These are phyloP conservation scores for Geotrichum fermentans DNA, from an alignment of 1,139 yeast species.

Conservation along the genomic window DNA sequence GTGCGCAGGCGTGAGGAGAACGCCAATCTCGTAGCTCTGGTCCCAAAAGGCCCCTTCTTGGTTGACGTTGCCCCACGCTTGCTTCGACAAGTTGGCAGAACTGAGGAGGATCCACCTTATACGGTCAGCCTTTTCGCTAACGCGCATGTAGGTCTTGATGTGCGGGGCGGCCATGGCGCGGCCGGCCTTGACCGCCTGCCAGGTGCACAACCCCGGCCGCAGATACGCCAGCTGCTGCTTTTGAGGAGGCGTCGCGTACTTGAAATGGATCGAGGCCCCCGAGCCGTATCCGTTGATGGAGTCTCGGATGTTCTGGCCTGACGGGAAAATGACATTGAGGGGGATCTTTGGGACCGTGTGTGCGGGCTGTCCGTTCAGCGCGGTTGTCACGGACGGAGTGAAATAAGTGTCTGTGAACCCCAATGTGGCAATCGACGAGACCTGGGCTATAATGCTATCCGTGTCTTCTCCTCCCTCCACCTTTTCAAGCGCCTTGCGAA, in stretches of 20 bases:
- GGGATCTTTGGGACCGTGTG: conserved; percentile 1
- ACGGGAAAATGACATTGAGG: conserved; percentile 33
- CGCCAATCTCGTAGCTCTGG: conserved; percentile 37
- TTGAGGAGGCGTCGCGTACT: conserved; percentile 22
- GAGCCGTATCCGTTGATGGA: conserved; percentile 35
- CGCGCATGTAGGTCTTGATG: conserved; percentile 35
- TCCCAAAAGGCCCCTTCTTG: conserved; percentile 25
- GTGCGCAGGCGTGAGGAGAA: conserved; percentile 27
- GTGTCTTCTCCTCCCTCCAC: conserved; percentile 3
- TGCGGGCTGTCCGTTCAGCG: conserved; percentile 23
- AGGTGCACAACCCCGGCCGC: conserved; percentile 27
- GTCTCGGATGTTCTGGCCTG: conserved; percentile 30
- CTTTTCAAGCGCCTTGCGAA: conserved; percentile 23
- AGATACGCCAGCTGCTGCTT: conserved; percentile 29
- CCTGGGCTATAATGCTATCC: conserved; percentile 29
- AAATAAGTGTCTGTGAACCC: conserved; percentile 29
- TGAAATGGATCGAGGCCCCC: conserved; percentile 34
- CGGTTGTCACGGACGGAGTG: conserved; percentile 23
- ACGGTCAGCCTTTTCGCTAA: conserved; percentile 18
- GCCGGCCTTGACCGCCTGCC: conserved; percentile 33
- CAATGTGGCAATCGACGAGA: conserved; percentile 34
- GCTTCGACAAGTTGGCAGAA: conserved; percentile 37
- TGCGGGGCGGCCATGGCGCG: conserved; percentile 37
- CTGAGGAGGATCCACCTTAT: conserved; percentile 35
- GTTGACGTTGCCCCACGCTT: conserved; percentile 37